Evolutionary conservation across 129 eudicot genomes (phyloP).

Genomic region (Scalesia atractyloides): DNA sequence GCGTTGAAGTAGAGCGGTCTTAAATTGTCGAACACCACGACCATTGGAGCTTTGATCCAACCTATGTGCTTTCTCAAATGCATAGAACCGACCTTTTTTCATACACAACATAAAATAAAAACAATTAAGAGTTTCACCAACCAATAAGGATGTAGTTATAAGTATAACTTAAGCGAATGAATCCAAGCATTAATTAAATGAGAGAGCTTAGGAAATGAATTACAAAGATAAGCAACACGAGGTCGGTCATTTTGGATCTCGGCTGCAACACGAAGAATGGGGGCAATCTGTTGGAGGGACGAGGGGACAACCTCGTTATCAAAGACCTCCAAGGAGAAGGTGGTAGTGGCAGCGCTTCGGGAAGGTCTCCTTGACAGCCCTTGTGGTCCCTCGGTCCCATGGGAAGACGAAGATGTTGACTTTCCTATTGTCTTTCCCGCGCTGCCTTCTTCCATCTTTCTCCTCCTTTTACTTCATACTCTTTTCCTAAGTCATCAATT

Average conservation of each 20-base stretch:
- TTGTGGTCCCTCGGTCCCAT: conserved; percentile 32
- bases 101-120: not conserved
- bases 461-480: conserved; percentile 36
- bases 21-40: conserved; percentile 95
- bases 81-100: conserved; percentile 77
- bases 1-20: conserved; percentile 85
- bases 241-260: conserved; percentile 83
- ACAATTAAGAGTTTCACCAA: not conserved
- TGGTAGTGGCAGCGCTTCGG: conserved; percentile 81
- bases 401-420: conserved; percentile 32
- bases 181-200: conserved; percentile 2
- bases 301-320: conserved; percentile 96
- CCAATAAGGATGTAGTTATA: not conserved
- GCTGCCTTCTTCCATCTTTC: conserved; percentile 44
- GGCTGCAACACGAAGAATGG: conserved; percentile 85
- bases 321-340: conserved; percentile 87
- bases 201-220: conserved; percentile 17
- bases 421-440: conserved; percentile 28
- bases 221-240: conserved; percentile 95
- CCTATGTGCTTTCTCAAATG: conserved; percentile 91
- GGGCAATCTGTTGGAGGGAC: conserved; percentile 83
- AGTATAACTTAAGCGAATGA: not conserved
- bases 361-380: conserved; percentile 70
- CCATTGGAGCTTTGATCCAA: conserved; percentile 86
- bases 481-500: conserved; percentile 18